These are phyloP conservation scores for Pisolithus microcarpus DNA, from an alignment of 768 basidiomycete species.

Conservation along the genomic window DNA sequence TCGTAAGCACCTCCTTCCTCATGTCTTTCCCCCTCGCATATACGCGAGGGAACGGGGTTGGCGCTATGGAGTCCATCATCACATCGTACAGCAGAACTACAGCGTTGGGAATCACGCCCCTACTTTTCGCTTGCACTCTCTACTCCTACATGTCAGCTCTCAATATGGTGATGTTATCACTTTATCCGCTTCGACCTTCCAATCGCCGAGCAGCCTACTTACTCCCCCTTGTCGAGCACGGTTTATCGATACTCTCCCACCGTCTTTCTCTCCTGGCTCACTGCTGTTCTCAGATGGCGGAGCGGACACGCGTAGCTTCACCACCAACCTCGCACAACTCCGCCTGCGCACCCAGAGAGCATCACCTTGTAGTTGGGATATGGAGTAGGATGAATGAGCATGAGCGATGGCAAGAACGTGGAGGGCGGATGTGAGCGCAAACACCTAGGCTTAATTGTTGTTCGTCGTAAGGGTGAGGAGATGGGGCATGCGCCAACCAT, in stretches of 20 bases:
- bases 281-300: no score
- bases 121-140: background rate
- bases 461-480: background rate
- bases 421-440: slow-evolving; percentile 12
- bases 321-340: background rate
- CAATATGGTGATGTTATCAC: background rate
- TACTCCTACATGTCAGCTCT: no score
- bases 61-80: no score
- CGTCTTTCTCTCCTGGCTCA: background rate
- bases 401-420: slow-evolving; percentile 58
- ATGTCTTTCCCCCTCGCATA: no score
- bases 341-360: background rate
- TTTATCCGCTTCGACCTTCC: no score
- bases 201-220: slow-evolving; percentile 2
- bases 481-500: background rate
- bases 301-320: background rate
- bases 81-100: no score
- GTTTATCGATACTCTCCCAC: slow-evolving; percentile 3
- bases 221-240: slow-evolving; percentile 17
- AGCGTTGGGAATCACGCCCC: background rate
- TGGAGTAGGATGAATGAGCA: slow-evolving; percentile 55
- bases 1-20: no score
- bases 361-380: slow-evolving; percentile 36
- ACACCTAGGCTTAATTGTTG: background rate
- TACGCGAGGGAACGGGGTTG: no score